Conservation (phyloP, 768 basidiomycete species). For the Wakefieldia striispora region DNA sequence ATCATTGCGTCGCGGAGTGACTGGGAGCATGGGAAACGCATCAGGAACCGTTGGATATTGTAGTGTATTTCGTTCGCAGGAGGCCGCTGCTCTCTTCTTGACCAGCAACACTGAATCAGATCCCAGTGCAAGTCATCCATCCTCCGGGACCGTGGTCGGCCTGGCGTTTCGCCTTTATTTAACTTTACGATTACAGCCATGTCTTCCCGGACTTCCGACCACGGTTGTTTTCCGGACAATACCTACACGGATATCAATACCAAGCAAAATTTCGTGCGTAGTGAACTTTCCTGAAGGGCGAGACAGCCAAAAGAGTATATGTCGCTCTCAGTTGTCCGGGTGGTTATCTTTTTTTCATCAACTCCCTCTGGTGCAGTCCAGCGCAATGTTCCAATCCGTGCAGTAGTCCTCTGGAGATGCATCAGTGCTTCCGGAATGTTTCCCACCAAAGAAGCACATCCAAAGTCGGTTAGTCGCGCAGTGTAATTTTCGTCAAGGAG, state of each 20-base stretch:
- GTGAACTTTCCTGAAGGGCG: slow-evolving; percentile 11
- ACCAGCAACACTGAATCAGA: slow-evolving; percentile 2
- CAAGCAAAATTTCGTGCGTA: background rate
- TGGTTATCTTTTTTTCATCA: slow-evolving; percentile 9
- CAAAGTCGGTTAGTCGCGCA: slow-evolving; percentile 43
- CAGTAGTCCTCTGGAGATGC: slow-evolving; percentile 21
- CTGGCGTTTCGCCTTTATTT: background rate
- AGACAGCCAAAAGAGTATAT: slow-evolving; percentile 26
- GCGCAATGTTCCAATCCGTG: slow-evolving; percentile 36
- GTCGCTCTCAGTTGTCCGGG: background rate
- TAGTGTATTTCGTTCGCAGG: background rate
- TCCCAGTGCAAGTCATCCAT: background rate
- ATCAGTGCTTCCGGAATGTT: background rate
- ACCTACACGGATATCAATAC: background rate
- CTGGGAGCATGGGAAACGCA: background rate
- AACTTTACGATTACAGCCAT: slow-evolving; percentile 6
- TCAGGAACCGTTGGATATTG: background rate
- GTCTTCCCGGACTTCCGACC: background rate
- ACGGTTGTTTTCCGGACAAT: background rate
- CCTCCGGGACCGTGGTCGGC: background rate
- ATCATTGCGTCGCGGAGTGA: background rate
- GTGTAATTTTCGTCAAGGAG: slow-evolving; percentile 17
- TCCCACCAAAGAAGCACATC: too few species aligned
- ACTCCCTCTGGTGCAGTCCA: slow-evolving; percentile 39
- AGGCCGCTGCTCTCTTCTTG: background rate